A percentile compares a stretch with the other conserved stretches of the same genome.
Conservation (phyloP, 192 early-diverging fungal species). For the Mortierella alpina region DNA sequence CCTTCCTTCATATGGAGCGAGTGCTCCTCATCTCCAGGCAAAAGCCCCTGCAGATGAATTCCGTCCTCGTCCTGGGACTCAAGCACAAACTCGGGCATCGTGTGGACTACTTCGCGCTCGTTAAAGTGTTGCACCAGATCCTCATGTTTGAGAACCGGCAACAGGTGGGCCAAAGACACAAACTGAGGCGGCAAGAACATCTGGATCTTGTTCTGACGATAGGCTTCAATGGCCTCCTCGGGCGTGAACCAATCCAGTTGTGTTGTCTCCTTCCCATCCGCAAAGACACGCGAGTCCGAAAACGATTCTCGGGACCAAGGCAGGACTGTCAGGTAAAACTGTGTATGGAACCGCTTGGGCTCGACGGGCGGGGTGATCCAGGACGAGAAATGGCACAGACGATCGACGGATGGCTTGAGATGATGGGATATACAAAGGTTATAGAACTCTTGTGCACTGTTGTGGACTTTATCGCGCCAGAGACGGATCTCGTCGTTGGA, state of each 20-base stretch:
- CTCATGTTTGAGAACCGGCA: slow-evolving; percentile 54
- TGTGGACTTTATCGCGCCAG: slow-evolving; percentile 64
- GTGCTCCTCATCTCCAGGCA: slow-evolving; percentile 61
- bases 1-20: slow-evolving; percentile 29
- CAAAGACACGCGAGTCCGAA: slow-evolving; percentile 32
- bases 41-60: slow-evolving; percentile 23
- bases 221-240: slow-evolving; percentile 63
- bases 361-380: slow-evolving; percentile 74
- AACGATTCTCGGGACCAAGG: slow-evolving; percentile 52
- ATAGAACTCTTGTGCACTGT: slow-evolving; percentile 62
- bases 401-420: slow-evolving; percentile 55
- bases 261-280: slow-evolving; percentile 72
- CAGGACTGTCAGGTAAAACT: slow-evolving; percentile 72
- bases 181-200: slow-evolving; percentile 77
- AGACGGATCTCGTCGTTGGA: slow-evolving; percentile 28
- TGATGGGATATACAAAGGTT: slow-evolving; percentile 58
- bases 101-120: slow-evolving; percentile 30
- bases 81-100: slow-evolving; percentile 53
- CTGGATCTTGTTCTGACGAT: slow-evolving; percentile 54
- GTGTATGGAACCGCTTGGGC: slow-evolving; percentile 71
- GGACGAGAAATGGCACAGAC: slow-evolving; percentile 69
- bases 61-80: slow-evolving; percentile 37
- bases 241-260: slow-evolving; percentile 77
- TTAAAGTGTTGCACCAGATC: slow-evolving; percentile 51
- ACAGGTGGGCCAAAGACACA: slow-evolving; percentile 64